These are phyloP conservation scores for Saturnispora kantuleensis DNA, from an alignment of 805 yeast genomes.

Conservation along the genomic window DNA sequence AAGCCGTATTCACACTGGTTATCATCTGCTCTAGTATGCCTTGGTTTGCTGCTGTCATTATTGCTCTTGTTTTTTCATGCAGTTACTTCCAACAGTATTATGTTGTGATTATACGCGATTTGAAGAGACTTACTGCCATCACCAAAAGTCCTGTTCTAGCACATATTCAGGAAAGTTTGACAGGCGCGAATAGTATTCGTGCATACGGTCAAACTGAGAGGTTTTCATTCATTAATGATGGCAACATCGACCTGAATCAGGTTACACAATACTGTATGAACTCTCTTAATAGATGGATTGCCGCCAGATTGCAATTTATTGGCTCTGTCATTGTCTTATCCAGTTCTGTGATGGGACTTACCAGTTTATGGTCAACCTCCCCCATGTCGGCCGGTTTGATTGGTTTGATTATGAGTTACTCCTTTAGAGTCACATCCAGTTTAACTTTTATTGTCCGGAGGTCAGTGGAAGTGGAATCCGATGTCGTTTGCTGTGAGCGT, in stretches of 20 bases:
- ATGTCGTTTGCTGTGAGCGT: conserved; percentile 80
- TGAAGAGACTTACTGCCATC: conserved; percentile 61
- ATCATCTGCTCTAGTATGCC: conserved; percentile 51
- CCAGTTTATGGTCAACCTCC: conserved; percentile 28
- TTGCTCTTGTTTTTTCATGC: conserved; percentile 44
- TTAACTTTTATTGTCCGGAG: conserved; percentile 49
- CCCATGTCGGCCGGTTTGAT: conserved; percentile 50
- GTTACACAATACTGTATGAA: conserved; percentile 40
- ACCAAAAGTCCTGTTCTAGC: conserved; percentile 73
- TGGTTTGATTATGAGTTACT: conserved; percentile 57
- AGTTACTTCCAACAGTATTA: conserved; percentile 63
- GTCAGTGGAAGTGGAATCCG: conserved; percentile 55
- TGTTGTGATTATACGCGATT: conserved; percentile 62
- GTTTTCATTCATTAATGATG: conserved; percentile 46
- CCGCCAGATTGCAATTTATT: conserved; percentile 50
- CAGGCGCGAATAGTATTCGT: conserved; percentile 67
- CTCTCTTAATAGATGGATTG: conserved; percentile 56
- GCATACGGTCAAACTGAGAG: conserved; percentile 64
- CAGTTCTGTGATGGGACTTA: conserved; percentile 38
- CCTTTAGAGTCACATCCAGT: conserved; percentile 44
- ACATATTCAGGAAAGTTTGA: conserved; percentile 70
- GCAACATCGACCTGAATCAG: conserved; percentile 40
- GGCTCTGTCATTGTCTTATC: conserved; percentile 47
- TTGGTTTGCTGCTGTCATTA: conserved; percentile 37
- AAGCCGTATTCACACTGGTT: conserved; percentile 38